Percentiles rank a stretch among this genome's conserved stretches.
phyloP scores from a whole-genome alignment of 1,284 basidiomycete species.

The Tylopilus sp. region DNA sequence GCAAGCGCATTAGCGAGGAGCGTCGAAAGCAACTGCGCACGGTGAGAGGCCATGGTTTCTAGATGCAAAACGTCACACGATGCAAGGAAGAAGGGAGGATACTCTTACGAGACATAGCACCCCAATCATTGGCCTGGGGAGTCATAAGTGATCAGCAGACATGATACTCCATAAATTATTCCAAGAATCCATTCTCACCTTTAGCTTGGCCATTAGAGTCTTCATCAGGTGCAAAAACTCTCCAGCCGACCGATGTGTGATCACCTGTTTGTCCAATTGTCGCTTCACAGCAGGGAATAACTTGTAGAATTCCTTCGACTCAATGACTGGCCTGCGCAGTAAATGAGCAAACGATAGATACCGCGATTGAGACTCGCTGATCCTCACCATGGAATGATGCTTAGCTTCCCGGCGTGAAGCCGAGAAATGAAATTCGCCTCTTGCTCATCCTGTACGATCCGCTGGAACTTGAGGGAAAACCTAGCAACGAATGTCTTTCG shows the following conservation, averaged over 20 bases:
- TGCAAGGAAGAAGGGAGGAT: neutral
- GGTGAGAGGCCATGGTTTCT: conserved; percentile 57
- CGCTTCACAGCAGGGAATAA: conserved; percentile 46
- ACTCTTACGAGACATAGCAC: conserved; percentile 51
- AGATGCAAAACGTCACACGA: neutral
- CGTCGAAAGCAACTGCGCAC: conserved; percentile 41
- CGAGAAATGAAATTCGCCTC: conserved; percentile 57
- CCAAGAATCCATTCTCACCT: conserved; percentile 35
- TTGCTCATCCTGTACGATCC: conserved; percentile 56
- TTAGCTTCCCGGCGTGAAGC: conserved; percentile 49
- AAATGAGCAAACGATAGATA: neutral
- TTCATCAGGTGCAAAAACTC: conserved; percentile 57
- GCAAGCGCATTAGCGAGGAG: conserved; percentile 44
- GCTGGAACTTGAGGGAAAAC: conserved; percentile 50
- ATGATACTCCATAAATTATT: too few relatives aligned
- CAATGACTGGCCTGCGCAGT: conserved; percentile 51
- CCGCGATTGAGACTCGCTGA: fast-evolving
- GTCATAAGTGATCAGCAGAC: neutral
- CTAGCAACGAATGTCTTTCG: conserved; percentile 25
- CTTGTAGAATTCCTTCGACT: conserved; percentile 53
- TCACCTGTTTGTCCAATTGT: conserved; percentile 42
- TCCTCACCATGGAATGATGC: conserved; percentile 49
- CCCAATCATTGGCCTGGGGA: conserved; percentile 54
- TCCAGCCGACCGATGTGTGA: conserved; percentile 49
- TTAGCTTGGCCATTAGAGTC: conserved; percentile 62